phyloP scores from a whole-genome alignment of 2,329 filamentous ascomycete genomes.

The Pseudogymnoascus destructans region DNA sequence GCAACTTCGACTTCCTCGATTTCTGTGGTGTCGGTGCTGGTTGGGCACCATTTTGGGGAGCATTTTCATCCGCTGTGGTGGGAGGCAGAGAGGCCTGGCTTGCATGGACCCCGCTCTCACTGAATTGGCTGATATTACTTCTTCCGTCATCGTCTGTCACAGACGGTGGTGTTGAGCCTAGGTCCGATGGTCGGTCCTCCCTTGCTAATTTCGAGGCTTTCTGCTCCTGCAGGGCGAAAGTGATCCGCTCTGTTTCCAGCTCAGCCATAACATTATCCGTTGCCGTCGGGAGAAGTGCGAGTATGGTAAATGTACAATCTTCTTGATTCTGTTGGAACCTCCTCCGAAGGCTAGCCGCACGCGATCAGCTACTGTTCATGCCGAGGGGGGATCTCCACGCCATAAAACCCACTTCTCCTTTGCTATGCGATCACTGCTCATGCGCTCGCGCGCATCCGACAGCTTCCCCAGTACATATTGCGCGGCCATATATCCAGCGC shows the following conservation, averaged over 20 bases:
- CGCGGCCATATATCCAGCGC: slow-evolving; percentile 79
- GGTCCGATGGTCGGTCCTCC: slow-evolving; percentile 33
- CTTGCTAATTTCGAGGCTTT: slow-evolving; percentile 60
- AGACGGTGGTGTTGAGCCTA: slow-evolving; percentile 38
- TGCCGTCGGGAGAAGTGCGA: slow-evolving; percentile 86
- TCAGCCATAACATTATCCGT: slow-evolving; percentile 79
- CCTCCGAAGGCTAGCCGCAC: slow-evolving; percentile 58
- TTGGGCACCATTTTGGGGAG: slow-evolving; percentile 30
- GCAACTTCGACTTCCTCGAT: slow-evolving; percentile 64
- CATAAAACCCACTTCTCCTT: slow-evolving; percentile 69
- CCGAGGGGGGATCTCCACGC: not conserved
- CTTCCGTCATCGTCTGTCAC: slow-evolving; percentile 70
- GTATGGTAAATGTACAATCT: slow-evolving; percentile 93
- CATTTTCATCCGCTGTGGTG: slow-evolving; percentile 31
- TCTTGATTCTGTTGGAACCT: slow-evolving; percentile 98
- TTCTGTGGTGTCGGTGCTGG: slow-evolving; percentile 29
- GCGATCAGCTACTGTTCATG: slow-evolving; percentile 13
- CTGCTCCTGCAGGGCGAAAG: slow-evolving; percentile 87
- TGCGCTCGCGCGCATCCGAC: slow-evolving; percentile 84
- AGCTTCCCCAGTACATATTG: slow-evolving; percentile 90
- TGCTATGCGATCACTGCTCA: slow-evolving; percentile 89
- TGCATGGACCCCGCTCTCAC: slow-evolving; percentile 70
- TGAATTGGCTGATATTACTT: slow-evolving; percentile 63
- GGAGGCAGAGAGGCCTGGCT: slow-evolving; percentile 57
- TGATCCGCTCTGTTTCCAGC: slow-evolving; percentile 83